Evolutionary conservation across 495 filamentous ascomycete species (phyloP).

Genomic region (Corynascus novoguineensis): DNA sequence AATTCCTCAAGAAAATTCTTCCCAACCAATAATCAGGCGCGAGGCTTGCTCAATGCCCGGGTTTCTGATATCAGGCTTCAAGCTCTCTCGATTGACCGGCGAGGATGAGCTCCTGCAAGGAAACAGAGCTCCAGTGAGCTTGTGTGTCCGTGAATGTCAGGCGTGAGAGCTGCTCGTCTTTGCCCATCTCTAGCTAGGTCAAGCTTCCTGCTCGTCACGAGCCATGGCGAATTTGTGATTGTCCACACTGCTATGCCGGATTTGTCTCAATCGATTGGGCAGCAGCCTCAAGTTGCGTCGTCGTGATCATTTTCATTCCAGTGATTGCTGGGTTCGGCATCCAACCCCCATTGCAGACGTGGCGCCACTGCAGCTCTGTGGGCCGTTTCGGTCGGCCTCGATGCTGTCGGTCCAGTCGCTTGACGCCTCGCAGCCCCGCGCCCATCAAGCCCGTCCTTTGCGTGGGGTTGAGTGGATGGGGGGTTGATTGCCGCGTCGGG

Average conservation of each 20-base stretch:
- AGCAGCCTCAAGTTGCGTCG: constrained; percentile 11
- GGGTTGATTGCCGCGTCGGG: constrained; percentile 17
- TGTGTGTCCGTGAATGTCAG: no score
- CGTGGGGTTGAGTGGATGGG: constrained; percentile 23
- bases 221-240: background rate
- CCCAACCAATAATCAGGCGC: constrained; percentile 7
- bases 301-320: constrained; percentile 26
- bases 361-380: constrained; percentile 42
- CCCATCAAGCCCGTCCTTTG: constrained; percentile 18
- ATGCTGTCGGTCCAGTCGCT: constrained; percentile 11
- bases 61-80: background rate
- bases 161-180: background rate
- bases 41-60: constrained; percentile 6
- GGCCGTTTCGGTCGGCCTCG: constrained; percentile 30
- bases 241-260: background rate
- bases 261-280: constrained; percentile 6
- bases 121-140: background rate
- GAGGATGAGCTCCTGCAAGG: background rate
- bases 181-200: background rate
- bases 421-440: constrained; percentile 18
- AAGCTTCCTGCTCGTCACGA: background rate
- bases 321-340: constrained; percentile 24
- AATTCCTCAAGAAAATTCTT: constrained; percentile 2
- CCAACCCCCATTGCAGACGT: constrained; percentile 46
- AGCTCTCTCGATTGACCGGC: background rate